Evolutionary conservation across 495 filamentous ascomycete species (phyloP).

Genomic region (Hyaloscypha variabilis): DNA sequence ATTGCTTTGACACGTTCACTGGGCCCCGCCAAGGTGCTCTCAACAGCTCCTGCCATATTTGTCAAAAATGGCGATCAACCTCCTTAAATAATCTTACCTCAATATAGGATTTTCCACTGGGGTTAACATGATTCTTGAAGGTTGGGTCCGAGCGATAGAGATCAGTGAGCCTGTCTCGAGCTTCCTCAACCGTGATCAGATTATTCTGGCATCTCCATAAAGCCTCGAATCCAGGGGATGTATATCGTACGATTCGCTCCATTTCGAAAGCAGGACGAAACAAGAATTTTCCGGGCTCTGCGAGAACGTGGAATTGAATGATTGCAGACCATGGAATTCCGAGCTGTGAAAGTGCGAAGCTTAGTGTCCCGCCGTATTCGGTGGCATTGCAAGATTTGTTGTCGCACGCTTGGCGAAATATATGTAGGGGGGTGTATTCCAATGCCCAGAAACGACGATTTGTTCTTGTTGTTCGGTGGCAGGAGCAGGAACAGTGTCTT

Average conservation of each 20-base stretch:
- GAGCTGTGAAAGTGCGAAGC: conserved; percentile 15
- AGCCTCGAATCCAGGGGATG: conserved; percentile 19
- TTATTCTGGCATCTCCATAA: conserved; percentile 15
- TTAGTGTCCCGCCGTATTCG: conserved; percentile 14
- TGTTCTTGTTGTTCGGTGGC: conserved; percentile 18
- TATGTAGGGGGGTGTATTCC: conserved; percentile 11
- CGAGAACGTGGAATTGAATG: conserved; percentile 12
- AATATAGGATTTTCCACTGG: conserved; percentile 19
- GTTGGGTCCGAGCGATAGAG: conserved; percentile 14
- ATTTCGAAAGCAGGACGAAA: conserved; percentile 20
- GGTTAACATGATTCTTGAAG: conserved; percentile 21
- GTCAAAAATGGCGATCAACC: background rate
- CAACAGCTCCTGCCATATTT: conserved; percentile 15
- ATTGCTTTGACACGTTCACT: conserved; percentile 8
- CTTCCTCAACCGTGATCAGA: conserved; percentile 17
- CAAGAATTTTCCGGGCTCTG: conserved; percentile 4
- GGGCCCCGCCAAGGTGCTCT: background rate
- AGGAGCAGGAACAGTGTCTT: conserved; percentile 16
- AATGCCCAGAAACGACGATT: conserved; percentile 17
- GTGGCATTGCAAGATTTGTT: conserved; percentile 17
- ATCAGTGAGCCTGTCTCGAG: conserved; percentile 16
- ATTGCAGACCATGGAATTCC: conserved; percentile 15
- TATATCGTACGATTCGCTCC: conserved; percentile 18
- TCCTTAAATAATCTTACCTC: conserved; percentile 17
- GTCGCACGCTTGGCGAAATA: conserved; percentile 15